A percentile compares a stretch with the other conserved stretches of the same genome.
Evolutionary conservation across 2,329 filamentous ascomycete genomes (phyloP).

Genomic region (Penicillium sp.): DNA sequence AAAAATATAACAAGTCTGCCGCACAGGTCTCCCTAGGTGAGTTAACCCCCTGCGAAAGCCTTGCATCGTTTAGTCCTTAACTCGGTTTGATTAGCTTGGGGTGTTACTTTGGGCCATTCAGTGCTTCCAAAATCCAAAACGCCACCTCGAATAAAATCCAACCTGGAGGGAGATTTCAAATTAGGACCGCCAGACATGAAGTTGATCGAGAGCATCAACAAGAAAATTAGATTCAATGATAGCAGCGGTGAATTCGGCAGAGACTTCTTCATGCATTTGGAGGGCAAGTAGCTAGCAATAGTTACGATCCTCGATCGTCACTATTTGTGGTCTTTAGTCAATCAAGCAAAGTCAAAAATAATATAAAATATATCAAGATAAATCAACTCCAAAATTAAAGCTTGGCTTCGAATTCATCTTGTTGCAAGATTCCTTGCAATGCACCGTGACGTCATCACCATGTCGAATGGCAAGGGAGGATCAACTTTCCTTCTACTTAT

Average conservation of each 20-base stretch:
- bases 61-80: not conserved
- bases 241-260: slow-evolving; percentile 60
- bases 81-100: slow-evolving; percentile 52
- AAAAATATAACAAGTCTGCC: slow-evolving; percentile 56
- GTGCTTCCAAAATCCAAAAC: slow-evolving; percentile 61
- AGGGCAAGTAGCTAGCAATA: slow-evolving; percentile 52
- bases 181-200: slow-evolving; percentile 61
- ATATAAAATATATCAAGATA: too few species aligned
- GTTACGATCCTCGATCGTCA: not conserved
- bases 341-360: too few species aligned
- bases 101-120: slow-evolving; percentile 54
- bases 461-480: too few species aligned
- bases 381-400: not conserved
- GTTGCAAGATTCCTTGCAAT: too few species aligned
- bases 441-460: too few species aligned
- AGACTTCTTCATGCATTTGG: slow-evolving; percentile 63
- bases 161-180: slow-evolving; percentile 60
- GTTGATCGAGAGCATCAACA: slow-evolving; percentile 60
- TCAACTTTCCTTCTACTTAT: too few species aligned
- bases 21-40: slow-evolving; percentile 56
- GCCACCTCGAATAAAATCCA: slow-evolving; percentile 46
- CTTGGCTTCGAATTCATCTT: too few species aligned
- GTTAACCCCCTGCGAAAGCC: too few species aligned
- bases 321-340: too few species aligned
- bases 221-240: slow-evolving; percentile 67